Evolutionary conservation across 2,329 filamentous ascomycete species (phyloP).

Genomic region (Hymenoscyphus repandus): DNA sequence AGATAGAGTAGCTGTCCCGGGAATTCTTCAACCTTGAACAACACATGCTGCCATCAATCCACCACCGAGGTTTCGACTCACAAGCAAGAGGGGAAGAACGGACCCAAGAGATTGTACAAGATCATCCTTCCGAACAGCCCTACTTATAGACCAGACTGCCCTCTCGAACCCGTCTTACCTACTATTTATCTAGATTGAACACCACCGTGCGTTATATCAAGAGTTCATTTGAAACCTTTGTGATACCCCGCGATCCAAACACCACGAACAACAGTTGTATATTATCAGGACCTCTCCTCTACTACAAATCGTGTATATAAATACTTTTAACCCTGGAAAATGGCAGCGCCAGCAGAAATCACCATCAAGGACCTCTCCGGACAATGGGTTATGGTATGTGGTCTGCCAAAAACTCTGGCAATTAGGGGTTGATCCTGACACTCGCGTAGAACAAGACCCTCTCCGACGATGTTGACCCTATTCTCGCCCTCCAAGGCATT

Average conservation of each 20-base stretch:
- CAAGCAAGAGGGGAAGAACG: background rate
- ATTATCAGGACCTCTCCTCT: background rate
- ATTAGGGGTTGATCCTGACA: background rate
- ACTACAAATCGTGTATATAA: background rate
- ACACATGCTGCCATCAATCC: background rate
- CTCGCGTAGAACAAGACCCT: conserved; percentile 51
- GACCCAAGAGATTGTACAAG: no score
- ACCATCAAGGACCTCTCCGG: conserved; percentile 49
- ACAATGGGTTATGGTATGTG: conserved; percentile 45
- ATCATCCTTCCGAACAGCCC: no score
- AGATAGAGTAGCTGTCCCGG: background rate
- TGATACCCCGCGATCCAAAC: no score
- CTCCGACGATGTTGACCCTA: conserved; percentile 51
- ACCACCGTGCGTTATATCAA: no score
- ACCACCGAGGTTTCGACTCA: background rate
- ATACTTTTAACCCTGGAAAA: background rate
- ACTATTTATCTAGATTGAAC: no score
- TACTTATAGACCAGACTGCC: no score
- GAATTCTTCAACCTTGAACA: no score
- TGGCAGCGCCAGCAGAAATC: conserved; percentile 50
- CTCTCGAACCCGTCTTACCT: background rate
- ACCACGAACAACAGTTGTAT: background rate
- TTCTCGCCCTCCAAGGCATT: conserved; percentile 54
- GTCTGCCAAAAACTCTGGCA: background rate
- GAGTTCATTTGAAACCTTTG: no score